Evolutionary conservation across 306 rosid species (phyloP).

Genomic region (Elaeagnus macrophylla): DNA sequence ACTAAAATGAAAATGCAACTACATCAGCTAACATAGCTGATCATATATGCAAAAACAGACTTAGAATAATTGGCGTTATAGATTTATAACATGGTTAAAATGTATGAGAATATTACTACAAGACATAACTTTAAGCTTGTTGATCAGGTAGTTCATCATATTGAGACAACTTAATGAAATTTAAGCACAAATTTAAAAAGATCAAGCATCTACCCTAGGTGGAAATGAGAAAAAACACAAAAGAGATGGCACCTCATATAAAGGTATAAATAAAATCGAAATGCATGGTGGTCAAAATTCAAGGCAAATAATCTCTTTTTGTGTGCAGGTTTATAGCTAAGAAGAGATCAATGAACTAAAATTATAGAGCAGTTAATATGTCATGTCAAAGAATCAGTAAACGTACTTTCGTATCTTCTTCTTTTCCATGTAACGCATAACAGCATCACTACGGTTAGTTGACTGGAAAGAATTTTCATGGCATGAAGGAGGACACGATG

Average conservation of each 20-base stretch:
- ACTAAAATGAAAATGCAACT: background rate
- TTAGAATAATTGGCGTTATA: too few species aligned
- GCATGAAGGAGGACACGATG: constrained; percentile 74
- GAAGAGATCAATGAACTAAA: constrained; percentile 6
- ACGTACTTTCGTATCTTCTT: constrained; percentile 70
- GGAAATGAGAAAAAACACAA: background rate
- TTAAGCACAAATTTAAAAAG: background rate
- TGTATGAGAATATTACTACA: too few species aligned
- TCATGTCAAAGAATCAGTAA: background rate
- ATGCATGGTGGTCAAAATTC: too few species aligned
- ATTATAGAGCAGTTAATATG: constrained; percentile 5
- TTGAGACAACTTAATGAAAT: background rate
- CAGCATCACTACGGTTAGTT: constrained; percentile 78
- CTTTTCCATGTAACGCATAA: constrained; percentile 94
- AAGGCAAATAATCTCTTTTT: too few species aligned
- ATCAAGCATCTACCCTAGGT: background rate
- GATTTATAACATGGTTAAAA: too few species aligned
- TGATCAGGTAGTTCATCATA: background rate
- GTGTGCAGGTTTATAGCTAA: background rate
- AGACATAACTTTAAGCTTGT: too few species aligned
- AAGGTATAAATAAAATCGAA: too few species aligned
- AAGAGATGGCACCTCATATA: background rate
- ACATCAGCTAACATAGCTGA: too few species aligned
- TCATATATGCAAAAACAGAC: too few species aligned
- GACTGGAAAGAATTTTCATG: constrained; percentile 64